Evolutionary conservation across 1,139 yeast genomes (phyloP), one percentile per base, ranked within the genome.

Genomic region (Sugiyamaella xylanicola): DNA sequence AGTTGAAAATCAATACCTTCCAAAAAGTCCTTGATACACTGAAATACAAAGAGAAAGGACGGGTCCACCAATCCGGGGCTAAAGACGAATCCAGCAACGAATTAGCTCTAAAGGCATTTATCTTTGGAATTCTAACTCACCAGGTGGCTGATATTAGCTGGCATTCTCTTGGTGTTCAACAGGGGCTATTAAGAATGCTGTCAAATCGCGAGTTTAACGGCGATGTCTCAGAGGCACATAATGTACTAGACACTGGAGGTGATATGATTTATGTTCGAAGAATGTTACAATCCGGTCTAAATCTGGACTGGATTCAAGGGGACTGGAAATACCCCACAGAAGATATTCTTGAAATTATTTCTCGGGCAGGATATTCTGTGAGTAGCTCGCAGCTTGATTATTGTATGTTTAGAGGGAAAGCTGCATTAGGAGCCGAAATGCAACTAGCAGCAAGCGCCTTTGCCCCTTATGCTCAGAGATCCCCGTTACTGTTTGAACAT

Each of bases 121-220:
- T 83, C 1, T 73, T 75, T 55, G 88, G 87, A 0, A 65, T 81
- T 0, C 74, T 81, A 55, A 70, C 81, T 0, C 88, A 84, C 64
- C 87, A 84, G 59, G 74, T 82, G 0, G 74, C 83, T 1, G 87
- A 83, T 59, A 77, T 82, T 0, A 73, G 84, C 21, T 84, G 87
- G 88, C 88, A 84, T 64, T 82, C 86, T 0, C 67, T 84, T 16
- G 75, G 81, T 1, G 63, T 78, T 19, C 67, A 72, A 11, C 80
- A 82, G 64, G 87, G 88, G 0, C 62, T 84, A 16, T 67, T 84
- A 36, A 65, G 73, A 35, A 76, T 76, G 63, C 61, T 83, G 56
- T 74, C 82, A 0, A 72, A 68, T 27, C 63, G 74, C 48, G 87
- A 83, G 56, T 82, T 82, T 62, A 73, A 69, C 53, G 84, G 82